Conservation (phyloP, 1,284 basidiomycete species). For the Flammula alnicola region DNA sequence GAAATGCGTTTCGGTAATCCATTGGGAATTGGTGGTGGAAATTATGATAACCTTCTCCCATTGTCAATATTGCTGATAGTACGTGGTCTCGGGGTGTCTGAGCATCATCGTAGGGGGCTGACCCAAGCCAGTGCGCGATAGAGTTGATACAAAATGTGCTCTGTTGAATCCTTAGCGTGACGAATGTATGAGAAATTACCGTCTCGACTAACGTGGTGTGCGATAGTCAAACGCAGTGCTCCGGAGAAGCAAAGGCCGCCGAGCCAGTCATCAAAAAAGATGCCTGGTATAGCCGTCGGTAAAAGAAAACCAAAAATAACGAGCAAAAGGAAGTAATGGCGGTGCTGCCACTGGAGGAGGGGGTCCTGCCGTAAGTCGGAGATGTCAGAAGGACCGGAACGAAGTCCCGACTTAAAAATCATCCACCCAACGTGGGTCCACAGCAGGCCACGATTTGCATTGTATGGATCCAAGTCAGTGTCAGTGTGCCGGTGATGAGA, state of each 20-base stretch:
- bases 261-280: constrained; percentile 82
- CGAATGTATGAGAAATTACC: constrained; percentile 7
- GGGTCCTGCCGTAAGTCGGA: constrained; percentile 80
- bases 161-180: constrained; percentile 39
- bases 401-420: constrained; percentile 79
- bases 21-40: constrained; percentile 90
- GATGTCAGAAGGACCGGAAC: constrained; percentile 78
- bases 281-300: constrained; percentile 77
- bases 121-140: constrained; percentile 87
- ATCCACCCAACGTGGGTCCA: constrained; percentile 93
- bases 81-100: constrained; percentile 85
- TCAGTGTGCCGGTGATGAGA: constrained; percentile 90
- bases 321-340: constrained; percentile 71
- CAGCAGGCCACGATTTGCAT: constrained; percentile 79
- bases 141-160: constrained; percentile 94
- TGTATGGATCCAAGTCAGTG: constrained; percentile 90
- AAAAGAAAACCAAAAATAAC: constrained; percentile 72
- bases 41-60: constrained; percentile 94
- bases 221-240: constrained; percentile 62
- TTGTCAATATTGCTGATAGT: constrained; percentile 83
- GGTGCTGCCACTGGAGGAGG: constrained; percentile 86
- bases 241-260: constrained; percentile 86
- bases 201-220: constrained; percentile 76
- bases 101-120: constrained; percentile 84
- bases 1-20: constrained; percentile 80